These are phyloP conservation scores for Phytopythium mirpurense DNA, from an alignment of 352 stramenopile genomes.

Conservation along the genomic window DNA sequence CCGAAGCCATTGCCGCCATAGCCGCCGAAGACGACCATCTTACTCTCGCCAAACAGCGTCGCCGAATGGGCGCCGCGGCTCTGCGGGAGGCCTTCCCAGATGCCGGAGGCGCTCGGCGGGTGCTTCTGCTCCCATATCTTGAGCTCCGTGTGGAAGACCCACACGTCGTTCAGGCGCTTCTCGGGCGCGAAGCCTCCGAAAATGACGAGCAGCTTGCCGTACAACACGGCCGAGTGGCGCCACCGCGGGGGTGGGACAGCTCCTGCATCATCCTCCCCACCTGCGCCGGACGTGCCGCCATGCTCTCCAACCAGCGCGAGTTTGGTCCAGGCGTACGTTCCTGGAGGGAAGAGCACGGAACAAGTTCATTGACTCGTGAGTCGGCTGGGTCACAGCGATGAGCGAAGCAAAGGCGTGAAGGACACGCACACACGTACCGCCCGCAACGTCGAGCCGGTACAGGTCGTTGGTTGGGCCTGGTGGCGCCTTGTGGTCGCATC, in stretches of 20 bases:
- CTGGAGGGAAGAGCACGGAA: constrained; percentile 11
- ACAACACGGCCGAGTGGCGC: constrained; percentile 79
- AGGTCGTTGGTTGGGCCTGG: constrained; percentile 93
- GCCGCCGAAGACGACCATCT: constrained; percentile 94
- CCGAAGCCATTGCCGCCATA: constrained; percentile 95
- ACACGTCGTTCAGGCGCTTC: constrained; percentile 95
- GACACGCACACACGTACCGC: constrained; percentile 24
- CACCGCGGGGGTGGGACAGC: constrained; percentile 57
- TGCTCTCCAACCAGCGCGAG: constrained; percentile 12
- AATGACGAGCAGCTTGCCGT: constrained; percentile 86
- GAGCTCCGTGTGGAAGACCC: constrained; percentile 93
- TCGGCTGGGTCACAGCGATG: not conserved
- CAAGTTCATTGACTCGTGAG: not conserved
- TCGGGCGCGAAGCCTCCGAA: constrained; percentile 94
- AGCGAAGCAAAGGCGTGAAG: not conserved
- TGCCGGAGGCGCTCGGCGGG: constrained; percentile 37
- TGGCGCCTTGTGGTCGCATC: constrained; percentile 87
- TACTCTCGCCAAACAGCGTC: constrained; percentile 73
- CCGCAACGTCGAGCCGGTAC: constrained; percentile 90
- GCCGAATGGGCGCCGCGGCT: constrained; percentile 91
- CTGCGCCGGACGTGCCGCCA: not conserved
- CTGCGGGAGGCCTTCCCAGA: constrained; percentile 88
- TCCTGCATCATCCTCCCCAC: constrained; percentile 7
- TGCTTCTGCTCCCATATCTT: constrained; percentile 93
- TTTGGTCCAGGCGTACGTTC: constrained; percentile 63